Evolutionary conservation across 2,329 filamentous ascomycete species (phyloP).

Genomic region (Teratosphaeria epicoccoides): DNA sequence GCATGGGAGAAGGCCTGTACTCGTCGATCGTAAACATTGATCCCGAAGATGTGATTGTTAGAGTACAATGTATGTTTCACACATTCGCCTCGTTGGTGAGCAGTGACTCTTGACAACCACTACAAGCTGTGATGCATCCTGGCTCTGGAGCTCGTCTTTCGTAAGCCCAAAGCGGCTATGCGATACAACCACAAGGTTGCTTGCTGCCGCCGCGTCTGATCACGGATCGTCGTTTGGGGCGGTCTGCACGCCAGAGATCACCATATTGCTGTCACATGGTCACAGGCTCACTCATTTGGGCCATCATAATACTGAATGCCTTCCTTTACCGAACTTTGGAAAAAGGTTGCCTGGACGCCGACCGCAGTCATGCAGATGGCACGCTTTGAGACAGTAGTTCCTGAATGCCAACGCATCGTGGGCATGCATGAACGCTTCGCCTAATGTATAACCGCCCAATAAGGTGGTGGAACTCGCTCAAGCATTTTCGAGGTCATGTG

Average conservation of each 20-base stretch:
- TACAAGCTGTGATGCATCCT: neutral
- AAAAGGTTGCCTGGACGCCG: neutral
- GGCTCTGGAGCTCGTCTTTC: neutral
- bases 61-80: neutral
- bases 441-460: neutral
- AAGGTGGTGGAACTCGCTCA: neutral
- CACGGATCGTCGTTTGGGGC: neutral
- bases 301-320: neutral
- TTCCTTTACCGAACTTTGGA: neutral
- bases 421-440: neutral
- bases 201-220: neutral
- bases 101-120: no score
- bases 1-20: no score
- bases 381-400: neutral
- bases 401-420: neutral
- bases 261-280: neutral
- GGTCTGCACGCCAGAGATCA: neutral
- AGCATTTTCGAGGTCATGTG: neutral
- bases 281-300: neutral
- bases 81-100: neutral
- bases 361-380: neutral
- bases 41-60: neutral
- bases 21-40: no score
- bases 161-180: neutral
- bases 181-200: neutral